Percentiles rank a stretch among this genome's conserved stretches.
Conservation (phyloP, 2,329 filamentous ascomycete genomes). For the Fusarium longipes region DNA sequence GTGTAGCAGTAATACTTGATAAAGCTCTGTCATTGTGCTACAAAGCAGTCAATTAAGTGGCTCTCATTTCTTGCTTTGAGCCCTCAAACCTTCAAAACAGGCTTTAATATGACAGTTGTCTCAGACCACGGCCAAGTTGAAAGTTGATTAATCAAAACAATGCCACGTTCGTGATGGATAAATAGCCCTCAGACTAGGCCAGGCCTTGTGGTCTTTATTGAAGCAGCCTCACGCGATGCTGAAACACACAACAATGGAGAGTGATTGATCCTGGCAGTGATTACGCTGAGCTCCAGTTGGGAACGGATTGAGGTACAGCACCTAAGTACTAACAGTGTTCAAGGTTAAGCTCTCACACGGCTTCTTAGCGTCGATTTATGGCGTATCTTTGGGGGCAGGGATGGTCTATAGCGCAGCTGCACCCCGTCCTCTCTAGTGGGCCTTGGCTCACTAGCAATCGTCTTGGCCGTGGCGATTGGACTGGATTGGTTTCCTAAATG, state of each 20-base stretch:
- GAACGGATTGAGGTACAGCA: not conserved
- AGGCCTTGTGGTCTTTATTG: constrained; percentile 8
- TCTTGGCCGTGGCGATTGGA: constrained; percentile 39
- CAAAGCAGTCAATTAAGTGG: constrained; percentile 15
- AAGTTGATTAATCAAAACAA: constrained; percentile 23
- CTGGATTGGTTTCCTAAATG: constrained; percentile 22
- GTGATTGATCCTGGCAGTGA: not conserved
- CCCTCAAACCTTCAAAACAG: constrained; percentile 26
- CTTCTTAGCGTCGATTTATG: constrained; percentile 37
- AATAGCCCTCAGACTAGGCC: not conserved
- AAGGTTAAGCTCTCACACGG: constrained; percentile 25
- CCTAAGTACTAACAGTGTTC: constrained; percentile 36
- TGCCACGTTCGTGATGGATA: not conserved
- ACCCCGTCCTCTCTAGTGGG: constrained; percentile 29
- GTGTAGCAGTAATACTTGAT: not conserved
- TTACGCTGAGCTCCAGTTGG: not conserved
- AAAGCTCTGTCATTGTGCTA: constrained; percentile 19
- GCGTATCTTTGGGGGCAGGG: constrained; percentile 16
- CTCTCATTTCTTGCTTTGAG: not conserved
- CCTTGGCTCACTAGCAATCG: constrained; percentile 29
- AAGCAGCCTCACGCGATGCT: constrained; percentile 25
- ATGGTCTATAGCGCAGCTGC: constrained; percentile 19
- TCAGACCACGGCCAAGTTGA: constrained; percentile 16
- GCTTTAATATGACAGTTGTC: constrained; percentile 25
- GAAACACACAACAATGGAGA: constrained; percentile 28